Base-by-base conservation (phyloP, 1,284 basidiomycete genomes). In the Irpex lacteus region DNA sequence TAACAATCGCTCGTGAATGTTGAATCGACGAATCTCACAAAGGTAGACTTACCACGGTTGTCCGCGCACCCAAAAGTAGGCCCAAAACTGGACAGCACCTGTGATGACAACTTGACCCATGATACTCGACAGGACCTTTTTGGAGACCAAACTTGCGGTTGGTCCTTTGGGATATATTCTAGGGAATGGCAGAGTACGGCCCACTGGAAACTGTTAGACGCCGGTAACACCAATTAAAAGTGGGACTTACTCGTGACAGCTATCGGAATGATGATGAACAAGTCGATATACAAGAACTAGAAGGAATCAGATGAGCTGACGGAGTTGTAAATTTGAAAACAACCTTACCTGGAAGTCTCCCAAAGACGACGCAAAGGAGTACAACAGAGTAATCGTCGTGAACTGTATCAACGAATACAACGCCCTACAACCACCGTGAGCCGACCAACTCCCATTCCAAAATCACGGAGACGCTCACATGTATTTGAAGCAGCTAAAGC, bases 401-500 rank as follows among this genome's bases (percentile, higher is more conserved):
- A 93, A 95, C 77, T 98, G 93, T 67, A 96, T 95, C 62, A 96
- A 79, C n/a, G 93, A 95, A 75, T 95, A 95, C 58, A 95, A 75
- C 0, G 94, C 93, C 93, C 92, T 94, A 68, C 32, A 7, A 55
- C 15, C 38, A 6, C 1, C 21, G 2, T 53, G 44, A 54, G 70
- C 66, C 60, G 60, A 21, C 47, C 44, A 59, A 34, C 47, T 36
- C 56, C 34, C 18, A 26, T 21, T n/a, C 32, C 2, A 6, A 19
- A 34, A 19, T 21, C 32, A 11, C 50, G 21, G 2, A 19, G 2
- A 5, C 32, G 32, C 92, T 77, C 71, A 94, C 96, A 98, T 98
- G 73, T 97, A 98, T 79, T 98, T 98, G 88, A 99, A 99, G 80
- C 98, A 99, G 70, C 94, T 96, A 78, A 99, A 99, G 72, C 94